Conservation (phyloP, 73 alveolate genomes). For the Paramecium biaurelia region DNA sequence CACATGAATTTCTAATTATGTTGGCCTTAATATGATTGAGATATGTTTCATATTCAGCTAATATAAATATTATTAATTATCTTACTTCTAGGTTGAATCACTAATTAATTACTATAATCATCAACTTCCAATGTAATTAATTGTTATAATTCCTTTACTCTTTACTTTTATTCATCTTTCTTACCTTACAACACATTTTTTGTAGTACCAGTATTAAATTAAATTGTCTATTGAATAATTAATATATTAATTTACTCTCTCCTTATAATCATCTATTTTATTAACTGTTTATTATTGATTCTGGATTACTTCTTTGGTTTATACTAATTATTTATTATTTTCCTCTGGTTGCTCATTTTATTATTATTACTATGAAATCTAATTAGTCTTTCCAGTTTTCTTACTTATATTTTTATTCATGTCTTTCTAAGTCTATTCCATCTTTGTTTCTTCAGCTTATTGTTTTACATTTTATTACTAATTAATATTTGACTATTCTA, state of each 20-base stretch:
- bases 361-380: background rate
- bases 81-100: background rate
- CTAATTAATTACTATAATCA: conserved; percentile 4
- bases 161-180: background rate
- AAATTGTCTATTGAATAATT: background rate
- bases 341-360: background rate
- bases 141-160: background rate
- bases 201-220: background rate
- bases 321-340: background rate
- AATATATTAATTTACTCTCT: background rate
- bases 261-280: background rate
- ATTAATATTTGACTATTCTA: background rate
- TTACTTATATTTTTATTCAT: background rate
- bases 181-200: background rate
- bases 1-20: background rate
- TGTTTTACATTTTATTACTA: background rate
- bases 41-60: conserved; percentile 4
- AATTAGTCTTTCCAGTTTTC: background rate
- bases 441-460: background rate
- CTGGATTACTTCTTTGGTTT: background rate
- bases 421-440: background rate
- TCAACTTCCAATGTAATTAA: background rate
- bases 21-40: background rate
- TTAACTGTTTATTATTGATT: background rate
- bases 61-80: too few relatives aligned